Evolutionary conservation across 495 filamentous ascomycete species (phyloP).

Genomic region (Penicillium coprophilum): DNA sequence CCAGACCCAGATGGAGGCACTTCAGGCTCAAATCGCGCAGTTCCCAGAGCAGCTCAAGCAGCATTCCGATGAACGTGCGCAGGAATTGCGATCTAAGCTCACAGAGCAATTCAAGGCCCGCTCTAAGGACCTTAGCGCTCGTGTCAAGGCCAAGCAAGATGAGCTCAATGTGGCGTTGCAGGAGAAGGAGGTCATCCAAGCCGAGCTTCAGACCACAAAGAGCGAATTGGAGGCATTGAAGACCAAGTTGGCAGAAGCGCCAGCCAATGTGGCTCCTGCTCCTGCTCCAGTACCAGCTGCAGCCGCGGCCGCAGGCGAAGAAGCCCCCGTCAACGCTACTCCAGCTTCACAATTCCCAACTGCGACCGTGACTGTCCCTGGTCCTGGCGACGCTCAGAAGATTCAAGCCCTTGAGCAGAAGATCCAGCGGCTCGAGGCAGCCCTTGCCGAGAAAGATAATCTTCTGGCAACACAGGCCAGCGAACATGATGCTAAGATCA

Average conservation of each 20-base stretch:
- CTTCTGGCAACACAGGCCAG: slow-evolving; percentile 38
- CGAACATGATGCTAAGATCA: slow-evolving; percentile 57
- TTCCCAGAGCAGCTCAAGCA: slow-evolving; percentile 54
- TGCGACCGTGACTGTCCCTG: slow-evolving; percentile 23
- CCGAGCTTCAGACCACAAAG: slow-evolving; percentile 48
- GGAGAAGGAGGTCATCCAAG: slow-evolving; percentile 53
- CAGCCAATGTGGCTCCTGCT: slow-evolving; percentile 14
- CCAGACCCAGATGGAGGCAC: slow-evolving; percentile 48
- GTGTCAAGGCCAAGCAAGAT: slow-evolving; percentile 50
- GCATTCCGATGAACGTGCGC: slow-evolving; percentile 46
- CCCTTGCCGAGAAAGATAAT: slow-evolving; percentile 48
- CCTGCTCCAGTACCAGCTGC: not conserved
- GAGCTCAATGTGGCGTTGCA: slow-evolving; percentile 44
- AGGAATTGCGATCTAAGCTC: slow-evolving; percentile 52
- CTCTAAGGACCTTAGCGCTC: slow-evolving; percentile 50
- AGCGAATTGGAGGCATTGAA: slow-evolving; percentile 43
- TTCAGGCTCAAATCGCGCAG: slow-evolving; percentile 50
- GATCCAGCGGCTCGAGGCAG: slow-evolving; percentile 49
- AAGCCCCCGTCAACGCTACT: slow-evolving; percentile 34
- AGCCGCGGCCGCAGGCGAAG: slow-evolving; percentile 15
- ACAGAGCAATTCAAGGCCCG: slow-evolving; percentile 61
- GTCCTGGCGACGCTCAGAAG: slow-evolving; percentile 34
- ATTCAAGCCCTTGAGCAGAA: slow-evolving; percentile 46
- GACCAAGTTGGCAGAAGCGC: slow-evolving; percentile 35
- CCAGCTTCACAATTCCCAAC: slow-evolving; percentile 43